phyloP scores from a whole-genome alignment of 352 stramenopile species.

The Phytophthora macrochlamydospora region DNA sequence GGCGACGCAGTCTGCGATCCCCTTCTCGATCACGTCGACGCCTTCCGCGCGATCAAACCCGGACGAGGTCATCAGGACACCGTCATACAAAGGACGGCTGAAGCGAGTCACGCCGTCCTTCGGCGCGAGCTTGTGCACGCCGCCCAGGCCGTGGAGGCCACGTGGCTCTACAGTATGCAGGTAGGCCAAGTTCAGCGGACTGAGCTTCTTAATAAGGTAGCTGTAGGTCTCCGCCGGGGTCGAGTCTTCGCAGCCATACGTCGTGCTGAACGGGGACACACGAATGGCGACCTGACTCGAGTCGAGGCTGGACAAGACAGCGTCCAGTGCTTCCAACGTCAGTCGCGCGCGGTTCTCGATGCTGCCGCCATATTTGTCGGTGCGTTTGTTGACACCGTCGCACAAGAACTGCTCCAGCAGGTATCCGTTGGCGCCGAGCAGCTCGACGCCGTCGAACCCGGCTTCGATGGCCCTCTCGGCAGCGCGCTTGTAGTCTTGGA shows the following conservation, averaged over 20 bases:
- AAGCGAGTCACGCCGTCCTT: constrained; percentile 41
- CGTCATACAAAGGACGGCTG: constrained; percentile 49
- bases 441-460: constrained; percentile 34
- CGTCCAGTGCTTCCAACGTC: constrained; percentile 62
- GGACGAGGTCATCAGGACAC: constrained; percentile 51
- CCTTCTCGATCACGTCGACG: constrained; percentile 36
- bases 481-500: constrained; percentile 27
- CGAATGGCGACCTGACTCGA: constrained; percentile 41
- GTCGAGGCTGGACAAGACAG: constrained; percentile 30
- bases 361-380: constrained; percentile 55
- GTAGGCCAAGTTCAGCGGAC: constrained; percentile 46
- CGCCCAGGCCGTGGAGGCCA: constrained; percentile 23
- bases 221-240: constrained; percentile 42
- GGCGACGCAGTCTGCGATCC: constrained; percentile 46
- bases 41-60: constrained; percentile 44
- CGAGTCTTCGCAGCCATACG: constrained; percentile 41
- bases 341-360: constrained; percentile 81
- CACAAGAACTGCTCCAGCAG: constrained; percentile 40
- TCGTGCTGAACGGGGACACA: constrained; percentile 33
- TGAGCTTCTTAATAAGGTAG: constrained; percentile 42
- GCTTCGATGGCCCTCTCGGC: constrained; percentile 25
- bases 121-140: constrained; percentile 19
- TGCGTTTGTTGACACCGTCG: constrained; percentile 26
- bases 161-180: constrained; percentile 58
- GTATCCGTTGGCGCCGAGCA: constrained; percentile 35